A percentile compares a stretch with the other conserved stretches of the same genome.
These are phyloP conservation scores for Leersia perrieri DNA, from an alignment of 176 grass and related monocot species.

Conservation along the genomic window DNA sequence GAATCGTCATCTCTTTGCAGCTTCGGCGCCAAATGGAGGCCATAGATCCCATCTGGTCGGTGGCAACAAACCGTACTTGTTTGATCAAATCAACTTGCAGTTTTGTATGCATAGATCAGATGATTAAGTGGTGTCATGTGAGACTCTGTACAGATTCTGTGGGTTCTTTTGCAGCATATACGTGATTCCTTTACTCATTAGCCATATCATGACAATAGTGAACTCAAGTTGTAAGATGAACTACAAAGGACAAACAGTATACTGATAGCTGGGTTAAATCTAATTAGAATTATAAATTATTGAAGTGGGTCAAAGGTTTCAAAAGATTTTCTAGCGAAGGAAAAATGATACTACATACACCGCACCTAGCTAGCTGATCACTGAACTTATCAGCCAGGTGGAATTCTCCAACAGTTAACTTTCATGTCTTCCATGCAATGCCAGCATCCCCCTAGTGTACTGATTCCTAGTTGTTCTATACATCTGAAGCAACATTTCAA, in stretches of 20 bases:
- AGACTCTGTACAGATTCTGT: neutral
- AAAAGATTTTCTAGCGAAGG: neutral
- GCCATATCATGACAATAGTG: neutral
- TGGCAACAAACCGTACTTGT: neutral
- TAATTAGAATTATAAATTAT: neutral
- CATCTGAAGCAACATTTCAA: slow-evolving; percentile 43
- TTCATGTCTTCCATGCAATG: slow-evolving; percentile 41
- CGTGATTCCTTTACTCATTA: neutral
- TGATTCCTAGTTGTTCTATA: slow-evolving; percentile 57
- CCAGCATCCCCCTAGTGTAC: slow-evolving; percentile 73
- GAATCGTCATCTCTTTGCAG: neutral
- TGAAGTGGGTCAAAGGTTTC: neutral
- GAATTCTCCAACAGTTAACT: neutral
- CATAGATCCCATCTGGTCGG: neutral
- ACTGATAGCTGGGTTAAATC: neutral
- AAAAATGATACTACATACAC: neutral
- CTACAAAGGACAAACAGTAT: neutral
- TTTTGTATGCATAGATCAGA: neutral
- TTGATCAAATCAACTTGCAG: neutral
- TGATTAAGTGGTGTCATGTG: neutral
- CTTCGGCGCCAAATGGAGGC: neutral
- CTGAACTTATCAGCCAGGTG: neutral
- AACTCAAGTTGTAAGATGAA: neutral
- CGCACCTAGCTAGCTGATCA: slow-evolving; percentile 1
- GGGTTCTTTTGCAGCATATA: neutral